phyloP scores from a whole-genome alignment of 2,329 filamentous ascomycete species.

The Stemphylium beticola region DNA sequence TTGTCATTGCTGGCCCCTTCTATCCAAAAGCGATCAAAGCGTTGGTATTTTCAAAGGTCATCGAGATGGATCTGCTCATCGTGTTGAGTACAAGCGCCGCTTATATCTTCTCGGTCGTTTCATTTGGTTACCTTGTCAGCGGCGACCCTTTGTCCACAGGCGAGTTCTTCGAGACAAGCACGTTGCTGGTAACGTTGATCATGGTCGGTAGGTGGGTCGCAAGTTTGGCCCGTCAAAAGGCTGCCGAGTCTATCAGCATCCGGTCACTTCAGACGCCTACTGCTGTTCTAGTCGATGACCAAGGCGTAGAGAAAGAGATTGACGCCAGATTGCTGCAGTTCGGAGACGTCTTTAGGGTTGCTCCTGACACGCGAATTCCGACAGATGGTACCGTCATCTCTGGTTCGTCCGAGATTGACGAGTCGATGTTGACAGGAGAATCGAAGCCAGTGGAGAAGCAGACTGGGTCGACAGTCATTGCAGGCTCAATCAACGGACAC shows the following conservation, averaged over 20 bases:
- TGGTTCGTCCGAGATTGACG: constrained; percentile 71
- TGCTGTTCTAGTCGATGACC: constrained; percentile 58
- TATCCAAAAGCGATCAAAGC: constrained; percentile 69
- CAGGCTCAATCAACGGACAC: constrained; percentile 66
- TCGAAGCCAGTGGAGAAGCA: constrained; percentile 65
- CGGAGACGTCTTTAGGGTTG: constrained; percentile 69
- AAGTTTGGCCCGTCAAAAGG: constrained; percentile 56
- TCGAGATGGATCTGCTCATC: constrained; percentile 68
- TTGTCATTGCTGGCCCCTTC: constrained; percentile 68
- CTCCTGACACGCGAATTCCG: constrained; percentile 47
- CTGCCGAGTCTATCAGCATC: constrained; percentile 59
- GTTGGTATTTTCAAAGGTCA: constrained; percentile 63
- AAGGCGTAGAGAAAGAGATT: constrained; percentile 58
- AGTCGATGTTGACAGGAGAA: constrained; percentile 81
- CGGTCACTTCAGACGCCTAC: constrained; percentile 63
- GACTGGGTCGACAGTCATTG: constrained; percentile 62
- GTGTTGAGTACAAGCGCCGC: constrained; percentile 7
- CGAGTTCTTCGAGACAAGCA: constrained; percentile 63
- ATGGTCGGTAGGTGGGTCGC: constrained; percentile 58
- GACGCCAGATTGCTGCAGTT: constrained; percentile 73
- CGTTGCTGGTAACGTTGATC: constrained; percentile 61
- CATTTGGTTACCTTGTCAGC: constrained; percentile 51
- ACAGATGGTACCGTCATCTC: constrained; percentile 38
- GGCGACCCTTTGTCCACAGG: constrained; percentile 50
- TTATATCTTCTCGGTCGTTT: constrained; percentile 45